phyloP scores from a whole-genome alignment of 2,329 filamentous ascomycete species.

The Fusarium sp. region DNA sequence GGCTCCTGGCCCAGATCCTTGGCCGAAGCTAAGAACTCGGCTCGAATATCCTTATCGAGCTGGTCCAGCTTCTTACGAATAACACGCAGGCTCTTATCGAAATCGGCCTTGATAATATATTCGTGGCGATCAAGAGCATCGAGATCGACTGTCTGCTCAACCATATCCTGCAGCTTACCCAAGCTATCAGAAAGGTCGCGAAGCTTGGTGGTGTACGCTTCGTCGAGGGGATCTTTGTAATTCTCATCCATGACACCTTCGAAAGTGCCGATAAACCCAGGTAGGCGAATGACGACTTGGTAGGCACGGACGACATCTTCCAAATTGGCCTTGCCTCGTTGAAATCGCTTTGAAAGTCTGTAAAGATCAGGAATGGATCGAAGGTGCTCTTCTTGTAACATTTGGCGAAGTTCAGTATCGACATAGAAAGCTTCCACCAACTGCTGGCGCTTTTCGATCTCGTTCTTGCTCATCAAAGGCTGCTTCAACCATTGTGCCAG shows the following conservation, averaged over 20 bases:
- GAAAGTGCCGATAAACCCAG: slow-evolving; percentile 87
- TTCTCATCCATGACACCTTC: slow-evolving; percentile 96
- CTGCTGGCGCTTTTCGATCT: slow-evolving; percentile 92
- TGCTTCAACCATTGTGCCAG: slow-evolving; percentile 98
- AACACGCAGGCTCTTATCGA: slow-evolving; percentile 87
- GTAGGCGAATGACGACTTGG: slow-evolving; percentile 91
- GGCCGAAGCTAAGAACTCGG: slow-evolving; percentile 80
- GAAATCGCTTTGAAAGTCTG: slow-evolving; percentile 92
- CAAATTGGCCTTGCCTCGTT: slow-evolving; percentile 87
- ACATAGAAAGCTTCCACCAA: slow-evolving; percentile 94
- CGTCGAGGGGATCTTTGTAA: slow-evolving; percentile 87
- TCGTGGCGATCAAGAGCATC: slow-evolving; percentile 96
- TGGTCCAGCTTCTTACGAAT: slow-evolving; percentile 93
- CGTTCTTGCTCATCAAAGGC: slow-evolving; percentile 88
- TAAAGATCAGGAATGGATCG: slow-evolving; percentile 94
- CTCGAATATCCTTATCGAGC: slow-evolving; percentile 82
- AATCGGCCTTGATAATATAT: slow-evolving; percentile 98
- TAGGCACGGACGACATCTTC: slow-evolving; percentile 97
- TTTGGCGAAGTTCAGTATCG: slow-evolving; percentile 93
- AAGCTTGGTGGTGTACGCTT: slow-evolving; percentile 87
- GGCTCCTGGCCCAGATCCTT: slow-evolving; percentile 87
- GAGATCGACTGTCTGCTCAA: slow-evolving; percentile 96
- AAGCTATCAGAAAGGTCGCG: slow-evolving; percentile 80
- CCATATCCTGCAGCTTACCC: slow-evolving; percentile 93
- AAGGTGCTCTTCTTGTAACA: slow-evolving; percentile 95